Conservation (phyloP, 805 yeast species). For the Nakazawaea molendinolei region DNA sequence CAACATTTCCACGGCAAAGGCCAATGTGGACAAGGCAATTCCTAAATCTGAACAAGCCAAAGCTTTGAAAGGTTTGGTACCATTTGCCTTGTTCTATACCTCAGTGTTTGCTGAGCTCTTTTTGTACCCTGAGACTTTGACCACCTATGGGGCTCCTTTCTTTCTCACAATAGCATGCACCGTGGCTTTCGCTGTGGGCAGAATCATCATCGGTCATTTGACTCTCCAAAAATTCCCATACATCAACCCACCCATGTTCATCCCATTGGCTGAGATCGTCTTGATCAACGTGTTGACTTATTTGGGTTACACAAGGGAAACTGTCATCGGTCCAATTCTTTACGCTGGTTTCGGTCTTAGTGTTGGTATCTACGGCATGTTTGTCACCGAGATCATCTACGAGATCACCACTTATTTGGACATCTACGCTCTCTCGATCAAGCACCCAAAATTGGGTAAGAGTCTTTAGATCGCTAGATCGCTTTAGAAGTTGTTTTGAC, state of each 20-base stretch:
- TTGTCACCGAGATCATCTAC: constrained; percentile 71
- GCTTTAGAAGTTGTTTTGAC: not conserved
- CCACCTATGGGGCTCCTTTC: constrained; percentile 44
- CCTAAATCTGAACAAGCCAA: constrained; percentile 21
- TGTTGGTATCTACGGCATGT: constrained; percentile 60
- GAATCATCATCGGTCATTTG: constrained; percentile 82
- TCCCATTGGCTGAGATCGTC: constrained; percentile 49
- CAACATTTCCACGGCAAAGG: constrained; percentile 64
- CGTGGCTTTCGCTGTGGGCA: constrained; percentile 82
- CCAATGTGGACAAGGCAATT: constrained; percentile 41
- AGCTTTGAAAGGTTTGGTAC: constrained; percentile 54
- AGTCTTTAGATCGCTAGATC: not conserved
- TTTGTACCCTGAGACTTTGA: constrained; percentile 46
- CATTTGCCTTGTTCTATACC: constrained; percentile 53
- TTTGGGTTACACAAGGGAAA: constrained; percentile 32
- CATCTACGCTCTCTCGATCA: constrained; percentile 78
- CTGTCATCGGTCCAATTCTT: constrained; percentile 43
- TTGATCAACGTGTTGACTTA: constrained; percentile 29
- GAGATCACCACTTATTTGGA: constrained; percentile 77
- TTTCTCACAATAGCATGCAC: constrained; percentile 66
- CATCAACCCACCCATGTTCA: constrained; percentile 60
- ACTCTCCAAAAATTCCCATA: constrained; percentile 75
- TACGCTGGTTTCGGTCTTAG: constrained; percentile 67
- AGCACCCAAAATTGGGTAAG: constrained; percentile 53
- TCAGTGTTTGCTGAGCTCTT: constrained; percentile 40